Base-by-base conservation (phyloP, 129 eudicot genomes). In the Smallanthus sonchifolius region DNA sequence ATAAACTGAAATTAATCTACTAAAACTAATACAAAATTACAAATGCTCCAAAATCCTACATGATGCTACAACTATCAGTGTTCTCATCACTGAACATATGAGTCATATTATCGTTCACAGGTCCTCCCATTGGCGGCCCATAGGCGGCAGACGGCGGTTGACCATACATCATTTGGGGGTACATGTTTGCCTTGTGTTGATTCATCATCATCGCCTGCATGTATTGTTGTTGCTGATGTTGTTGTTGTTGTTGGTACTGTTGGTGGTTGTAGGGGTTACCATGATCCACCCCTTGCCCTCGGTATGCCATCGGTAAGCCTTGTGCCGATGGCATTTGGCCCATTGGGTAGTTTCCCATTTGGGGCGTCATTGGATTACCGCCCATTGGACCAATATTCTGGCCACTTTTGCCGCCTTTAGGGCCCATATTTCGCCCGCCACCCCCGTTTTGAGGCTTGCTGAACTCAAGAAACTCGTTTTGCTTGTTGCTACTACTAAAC, bases 191-290 rank as follows among this genome's bases (percentile, higher is more conserved):
- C 54, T 88, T 82, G 60, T 88, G 96, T 66, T 91, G 96, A 62
- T 89, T 89, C 94, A 89, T 89, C 97, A 87, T 87, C 98, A 92
- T 92, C 2, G 95, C 94, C 28, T 88, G 91, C 96, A 84, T 84
- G 77, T 92, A 83, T n/a, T 88, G 95, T 30, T 89, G 97, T 7
- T 89, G 91, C 3, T 86, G 87, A 1, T 75, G 72, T 9, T 87
- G 86, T 16, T 79, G 82, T 16, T 73, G 77, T 47, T 67, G 67
- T 34, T 85, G 80, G 7, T 19, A 13, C 28, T 70, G 82, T 40
- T 72, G 83, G 51, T 79, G 83, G 48, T 36, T 47, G 65, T 78
- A 85, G n/a, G 86, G 81, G 77, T 24, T 24, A 24, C 30, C 30
- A 24, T 24, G 30, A 24, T 85, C 88, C 89, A 81, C 71, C 48